Conservation (phyloP, 2,329 filamentous ascomycete genomes). For the Venturiaceae sp. region DNA sequence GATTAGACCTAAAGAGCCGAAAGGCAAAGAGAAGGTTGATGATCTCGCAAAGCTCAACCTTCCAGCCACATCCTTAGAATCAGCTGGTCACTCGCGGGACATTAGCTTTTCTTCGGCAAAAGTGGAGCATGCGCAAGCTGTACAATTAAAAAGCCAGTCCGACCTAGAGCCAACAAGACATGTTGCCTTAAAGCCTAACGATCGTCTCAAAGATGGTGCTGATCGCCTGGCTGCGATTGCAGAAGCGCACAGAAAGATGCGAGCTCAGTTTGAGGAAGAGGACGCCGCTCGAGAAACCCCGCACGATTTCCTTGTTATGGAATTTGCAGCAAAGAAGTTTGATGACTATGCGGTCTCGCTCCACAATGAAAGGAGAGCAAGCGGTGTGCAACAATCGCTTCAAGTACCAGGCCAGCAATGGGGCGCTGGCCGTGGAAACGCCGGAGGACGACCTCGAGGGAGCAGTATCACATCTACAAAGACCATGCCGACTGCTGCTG, state of each 20-base stretch:
- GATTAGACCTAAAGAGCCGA: not conserved
- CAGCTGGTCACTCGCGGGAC: not conserved
- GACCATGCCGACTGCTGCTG: not conserved
- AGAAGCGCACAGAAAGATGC: slow-evolving; percentile 3
- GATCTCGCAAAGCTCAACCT: not conserved
- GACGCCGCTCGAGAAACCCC: not conserved
- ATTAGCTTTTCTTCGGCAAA: not conserved
- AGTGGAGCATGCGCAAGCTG: not conserved
- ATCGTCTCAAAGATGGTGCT: not conserved
- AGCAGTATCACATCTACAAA: not conserved
- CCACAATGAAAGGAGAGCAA: no score
- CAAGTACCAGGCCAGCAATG: not conserved
- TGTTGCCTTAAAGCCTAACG: not conserved
- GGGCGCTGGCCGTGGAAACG: not conserved
- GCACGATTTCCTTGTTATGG: not conserved
- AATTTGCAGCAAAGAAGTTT: not conserved
- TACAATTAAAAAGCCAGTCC: not conserved
- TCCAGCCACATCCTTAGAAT: not conserved
- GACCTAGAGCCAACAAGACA: not conserved
- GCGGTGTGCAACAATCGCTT: not conserved
- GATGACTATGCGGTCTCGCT: no score
- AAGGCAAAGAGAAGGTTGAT: not conserved
- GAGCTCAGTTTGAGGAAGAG: slow-evolving; percentile 1
- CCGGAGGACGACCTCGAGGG: not conserved
- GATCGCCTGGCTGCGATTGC: slow-evolving; percentile 7